Evolutionary conservation across 2,329 filamentous ascomycete species (phyloP).

Genomic region (Arthrobotrys sphaeroides): DNA sequence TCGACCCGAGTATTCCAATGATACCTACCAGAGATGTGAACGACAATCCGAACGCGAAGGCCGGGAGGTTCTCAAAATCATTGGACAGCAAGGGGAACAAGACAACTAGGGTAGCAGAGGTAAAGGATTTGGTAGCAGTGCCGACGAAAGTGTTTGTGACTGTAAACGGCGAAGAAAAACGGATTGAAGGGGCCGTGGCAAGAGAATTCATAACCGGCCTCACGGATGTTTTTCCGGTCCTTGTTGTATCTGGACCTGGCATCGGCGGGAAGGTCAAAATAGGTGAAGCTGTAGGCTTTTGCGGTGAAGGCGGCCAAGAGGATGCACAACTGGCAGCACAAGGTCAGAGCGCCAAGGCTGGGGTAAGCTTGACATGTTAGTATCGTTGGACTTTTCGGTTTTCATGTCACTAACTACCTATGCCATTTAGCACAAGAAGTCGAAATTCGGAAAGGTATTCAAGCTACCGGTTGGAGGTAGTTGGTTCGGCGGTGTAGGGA

Average conservation of each 20-base stretch:
- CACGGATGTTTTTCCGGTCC: conserved; percentile 44
- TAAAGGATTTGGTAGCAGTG: conserved; percentile 26
- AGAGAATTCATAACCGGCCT: conserved; percentile 21
- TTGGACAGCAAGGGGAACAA: conserved; percentile 42
- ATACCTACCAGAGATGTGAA: conserved; percentile 38
- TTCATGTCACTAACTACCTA: background rate
- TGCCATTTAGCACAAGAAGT: conserved; percentile 31
- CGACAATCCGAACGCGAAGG: conserved; percentile 39
- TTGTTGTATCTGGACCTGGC: conserved; percentile 41
- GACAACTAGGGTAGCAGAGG: conserved; percentile 39
- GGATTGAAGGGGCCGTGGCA: conserved; percentile 16
- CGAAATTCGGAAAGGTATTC: conserved; percentile 29
- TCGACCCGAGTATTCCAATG: conserved; percentile 42
- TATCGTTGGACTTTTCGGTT: background rate
- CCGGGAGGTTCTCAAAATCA: conserved; percentile 33
- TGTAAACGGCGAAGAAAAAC: conserved; percentile 38
- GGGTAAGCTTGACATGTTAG: conserved; percentile 11
- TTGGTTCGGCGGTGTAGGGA: conserved; percentile 39
- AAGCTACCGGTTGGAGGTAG: conserved; percentile 17
- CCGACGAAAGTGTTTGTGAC: conserved; percentile 44
- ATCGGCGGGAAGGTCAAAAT: conserved; percentile 43
- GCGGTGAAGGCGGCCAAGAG: conserved; percentile 25
- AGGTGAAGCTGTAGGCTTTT: conserved; percentile 42
- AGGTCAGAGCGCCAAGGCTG: conserved; percentile 26
- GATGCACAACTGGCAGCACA: conserved; percentile 43